phyloP scores from a whole-genome alignment of 148 eudicot genomes.

The Heliamphora exappendiculata region DNA sequence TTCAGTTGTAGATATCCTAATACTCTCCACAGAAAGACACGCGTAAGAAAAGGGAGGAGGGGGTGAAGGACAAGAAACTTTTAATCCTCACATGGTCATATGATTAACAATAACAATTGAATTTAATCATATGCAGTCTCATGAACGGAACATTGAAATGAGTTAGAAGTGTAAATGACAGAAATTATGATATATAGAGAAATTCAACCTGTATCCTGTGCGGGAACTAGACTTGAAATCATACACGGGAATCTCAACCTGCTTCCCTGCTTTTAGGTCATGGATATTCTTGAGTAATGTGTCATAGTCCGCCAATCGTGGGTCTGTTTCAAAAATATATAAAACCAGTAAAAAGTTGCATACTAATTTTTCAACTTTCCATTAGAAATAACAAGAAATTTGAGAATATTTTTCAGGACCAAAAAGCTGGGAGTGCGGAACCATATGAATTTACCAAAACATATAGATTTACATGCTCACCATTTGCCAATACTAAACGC shows the following conservation, averaged over 20 bases:
- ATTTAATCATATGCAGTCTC: neutral
- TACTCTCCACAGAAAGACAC: neutral
- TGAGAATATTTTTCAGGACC: neutral
- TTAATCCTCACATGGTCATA: neutral
- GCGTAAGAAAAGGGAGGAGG: neutral
- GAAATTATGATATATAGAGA: neutral
- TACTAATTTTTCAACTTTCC: neutral
- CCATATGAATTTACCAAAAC: neutral
- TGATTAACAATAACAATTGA: neutral
- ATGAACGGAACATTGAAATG: neutral
- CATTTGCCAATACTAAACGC: neutral
- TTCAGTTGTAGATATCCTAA: neutral
- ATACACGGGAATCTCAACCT: constrained; percentile 65
- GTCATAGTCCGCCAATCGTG: constrained; percentile 92
- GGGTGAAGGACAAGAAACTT: neutral
- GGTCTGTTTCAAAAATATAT: constrained; percentile 40
- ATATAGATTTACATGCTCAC: neutral
- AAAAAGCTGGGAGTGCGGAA: neutral
- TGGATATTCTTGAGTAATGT: constrained; percentile 72
- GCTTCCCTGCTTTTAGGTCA: constrained; percentile 73
- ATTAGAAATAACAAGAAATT: neutral
- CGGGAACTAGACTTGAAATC: constrained; percentile 94
- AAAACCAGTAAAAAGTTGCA: neutral
- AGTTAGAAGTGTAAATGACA: neutral
- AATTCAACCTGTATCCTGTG: constrained; percentile 69